A percentile compares a stretch with the other conserved stretches of the same genome.
phyloP scores from a whole-genome alignment of 2,329 filamentous ascomycete species.

The Botrytis fragariae region DNA sequence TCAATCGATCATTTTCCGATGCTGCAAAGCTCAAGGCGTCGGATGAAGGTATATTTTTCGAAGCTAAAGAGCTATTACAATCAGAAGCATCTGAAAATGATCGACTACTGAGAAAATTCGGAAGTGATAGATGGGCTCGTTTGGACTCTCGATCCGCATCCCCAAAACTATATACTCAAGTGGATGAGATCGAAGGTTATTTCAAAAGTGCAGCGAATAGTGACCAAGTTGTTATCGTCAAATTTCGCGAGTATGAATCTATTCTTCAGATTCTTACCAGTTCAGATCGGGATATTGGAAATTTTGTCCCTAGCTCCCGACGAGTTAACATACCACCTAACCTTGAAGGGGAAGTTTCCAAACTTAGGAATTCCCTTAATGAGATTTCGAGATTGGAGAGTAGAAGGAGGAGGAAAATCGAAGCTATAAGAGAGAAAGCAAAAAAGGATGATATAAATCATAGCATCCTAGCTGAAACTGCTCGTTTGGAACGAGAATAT shows the following conservation, averaged over 20 bases:
- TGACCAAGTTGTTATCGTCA: conserved; percentile 64
- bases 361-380: conserved; percentile 76
- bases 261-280: conserved; percentile 75
- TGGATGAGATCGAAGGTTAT: conserved; percentile 78
- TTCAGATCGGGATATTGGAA: conserved; percentile 76
- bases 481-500: conserved; percentile 79
- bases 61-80: conserved; percentile 74
- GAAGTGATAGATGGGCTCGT: conserved; percentile 81
- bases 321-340: conserved; percentile 75
- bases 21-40: conserved; percentile 84
- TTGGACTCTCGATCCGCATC: conserved; percentile 67
- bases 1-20: conserved; percentile 80
- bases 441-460: conserved; percentile 85
- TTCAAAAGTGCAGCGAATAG: conserved; percentile 69
- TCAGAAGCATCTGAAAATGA: conserved; percentile 84
- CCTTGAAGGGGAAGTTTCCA: conserved; percentile 74
- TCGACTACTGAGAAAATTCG: conserved; percentile 70
- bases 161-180: conserved; percentile 38
- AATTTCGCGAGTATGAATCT: conserved; percentile 72
- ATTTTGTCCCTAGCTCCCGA: conserved; percentile 84
- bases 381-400: conserved; percentile 83
- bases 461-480: conserved; percentile 78
- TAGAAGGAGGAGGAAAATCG: conserved; percentile 73
- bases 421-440: conserved; percentile 73
- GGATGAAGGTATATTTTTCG: conserved; percentile 75